Conservation (phyloP, 441 rosid genomes). For the Croton laevigatus region DNA sequence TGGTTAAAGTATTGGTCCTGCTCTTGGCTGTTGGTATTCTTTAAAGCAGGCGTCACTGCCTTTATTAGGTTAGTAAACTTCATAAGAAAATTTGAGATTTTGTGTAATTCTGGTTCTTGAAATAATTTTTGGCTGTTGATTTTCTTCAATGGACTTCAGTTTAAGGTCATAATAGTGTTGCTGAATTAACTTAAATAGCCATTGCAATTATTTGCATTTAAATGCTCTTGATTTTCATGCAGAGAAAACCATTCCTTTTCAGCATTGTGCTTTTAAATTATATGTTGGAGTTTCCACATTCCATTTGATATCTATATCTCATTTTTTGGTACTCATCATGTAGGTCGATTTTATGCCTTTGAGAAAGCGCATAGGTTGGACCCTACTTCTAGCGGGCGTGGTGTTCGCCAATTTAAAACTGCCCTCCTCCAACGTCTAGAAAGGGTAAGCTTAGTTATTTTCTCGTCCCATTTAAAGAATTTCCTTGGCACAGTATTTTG, state of each 20-base stretch:
- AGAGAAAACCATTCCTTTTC: not conserved
- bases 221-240: not conserved
- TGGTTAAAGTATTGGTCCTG: not conserved
- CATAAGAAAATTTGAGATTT: not conserved
- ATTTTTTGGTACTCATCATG: constrained; percentile 9
- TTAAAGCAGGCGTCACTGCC: not conserved
- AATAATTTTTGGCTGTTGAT: not conserved
- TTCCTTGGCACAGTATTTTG: not conserved
- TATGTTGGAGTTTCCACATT: not conserved
- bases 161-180: not conserved
- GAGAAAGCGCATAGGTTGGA: constrained; percentile 97
- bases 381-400: constrained; percentile 95
- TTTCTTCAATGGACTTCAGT: not conserved
- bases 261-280: not conserved
- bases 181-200: not conserved
- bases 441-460: constrained; percentile 49
- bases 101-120: not conserved
- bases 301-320: not conserved
- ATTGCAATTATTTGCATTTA: not conserved
- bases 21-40: not conserved
- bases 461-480: not conserved
- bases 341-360: constrained; percentile 98
- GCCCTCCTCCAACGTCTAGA: constrained; percentile 98
- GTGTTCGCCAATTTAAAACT: constrained; percentile 98
- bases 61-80: not conserved